A percentile compares a stretch with the other conserved stretches of the same genome.
Evolutionary conservation across 1,139 yeast genomes (phyloP).

Genomic region (Hyphopichia pseudoburtonii): DNA sequence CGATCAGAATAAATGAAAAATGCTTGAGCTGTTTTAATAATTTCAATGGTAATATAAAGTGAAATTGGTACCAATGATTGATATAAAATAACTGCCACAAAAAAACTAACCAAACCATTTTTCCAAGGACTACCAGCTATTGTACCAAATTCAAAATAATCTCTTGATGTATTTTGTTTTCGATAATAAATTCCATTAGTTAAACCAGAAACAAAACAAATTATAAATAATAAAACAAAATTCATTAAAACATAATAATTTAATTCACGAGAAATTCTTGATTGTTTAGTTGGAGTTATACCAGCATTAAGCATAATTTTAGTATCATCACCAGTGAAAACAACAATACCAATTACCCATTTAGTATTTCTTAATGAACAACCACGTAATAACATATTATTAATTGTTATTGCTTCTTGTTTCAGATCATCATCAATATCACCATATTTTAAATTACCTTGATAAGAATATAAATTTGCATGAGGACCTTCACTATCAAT

Average conservation of each 20-base stretch:
- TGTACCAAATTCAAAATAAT: conserved; percentile 49
- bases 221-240: conserved; percentile 44
- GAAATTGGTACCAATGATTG: conserved; percentile 63
- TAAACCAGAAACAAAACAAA: conserved; percentile 54
- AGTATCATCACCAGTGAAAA: conserved; percentile 55
- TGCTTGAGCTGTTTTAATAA: conserved; percentile 59
- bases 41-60: conserved; percentile 58
- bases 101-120: conserved; percentile 52
- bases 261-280: conserved; percentile 51
- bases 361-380: conserved; percentile 54
- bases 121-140: conserved; percentile 50
- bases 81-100: conserved; percentile 54
- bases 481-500: conserved; percentile 59
- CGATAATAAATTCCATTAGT: conserved; percentile 52
- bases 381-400: conserved; percentile 52
- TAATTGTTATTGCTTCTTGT: conserved; percentile 48
- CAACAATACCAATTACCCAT: conserved; percentile 54
- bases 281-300: conserved; percentile 56
- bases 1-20: conserved; percentile 55
- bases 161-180: conserved; percentile 32
- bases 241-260: conserved; percentile 51
- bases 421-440: conserved; percentile 16
- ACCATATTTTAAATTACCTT: conserved; percentile 49
- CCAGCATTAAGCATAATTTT: conserved; percentile 61
- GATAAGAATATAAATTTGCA: conserved; percentile 52